A percentile compares a stretch with the other conserved stretches of the same genome.
phyloP scores from a whole-genome alignment of 169 alveolate species.

The Perkinsus marinus region DNA sequence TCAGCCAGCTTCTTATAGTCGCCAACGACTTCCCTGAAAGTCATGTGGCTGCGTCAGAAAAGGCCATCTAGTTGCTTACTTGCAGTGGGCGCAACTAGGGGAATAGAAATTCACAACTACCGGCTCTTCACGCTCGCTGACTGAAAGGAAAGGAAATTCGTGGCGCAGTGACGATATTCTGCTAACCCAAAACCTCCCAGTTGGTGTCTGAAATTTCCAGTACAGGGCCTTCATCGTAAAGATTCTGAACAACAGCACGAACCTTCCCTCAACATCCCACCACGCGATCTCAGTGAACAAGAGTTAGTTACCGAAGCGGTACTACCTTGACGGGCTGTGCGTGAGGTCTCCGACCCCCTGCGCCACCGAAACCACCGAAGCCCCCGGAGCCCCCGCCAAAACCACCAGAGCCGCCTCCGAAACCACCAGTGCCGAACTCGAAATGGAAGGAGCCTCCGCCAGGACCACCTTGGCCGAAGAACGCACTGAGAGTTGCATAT shows the following conservation, averaged over 20 bases:
- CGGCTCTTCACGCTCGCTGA: neutral
- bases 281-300: too few relatives aligned
- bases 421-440: neutral
- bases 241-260: neutral
- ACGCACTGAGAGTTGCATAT: neutral
- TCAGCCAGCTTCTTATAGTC: neutral
- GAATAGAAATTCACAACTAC: neutral
- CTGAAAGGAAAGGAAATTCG: neutral
- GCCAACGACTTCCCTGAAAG: neutral
- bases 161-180: neutral
- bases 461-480: neutral
- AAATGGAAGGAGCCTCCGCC: neutral
- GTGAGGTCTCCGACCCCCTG: neutral
- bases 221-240: neutral
- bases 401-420: neutral
- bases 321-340: neutral
- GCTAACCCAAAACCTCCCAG: neutral
- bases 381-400: neutral
- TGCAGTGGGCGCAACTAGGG: neutral
- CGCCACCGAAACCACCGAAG: neutral
- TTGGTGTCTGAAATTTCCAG: neutral
- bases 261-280: too few relatives aligned
- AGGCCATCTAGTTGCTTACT: neutral
- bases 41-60: neutral
- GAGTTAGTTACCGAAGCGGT: too few relatives aligned